These are phyloP conservation scores for Lachnellula hyalina DNA, from an alignment of 2,329 filamentous ascomycete species.

Conservation along the genomic window DNA sequence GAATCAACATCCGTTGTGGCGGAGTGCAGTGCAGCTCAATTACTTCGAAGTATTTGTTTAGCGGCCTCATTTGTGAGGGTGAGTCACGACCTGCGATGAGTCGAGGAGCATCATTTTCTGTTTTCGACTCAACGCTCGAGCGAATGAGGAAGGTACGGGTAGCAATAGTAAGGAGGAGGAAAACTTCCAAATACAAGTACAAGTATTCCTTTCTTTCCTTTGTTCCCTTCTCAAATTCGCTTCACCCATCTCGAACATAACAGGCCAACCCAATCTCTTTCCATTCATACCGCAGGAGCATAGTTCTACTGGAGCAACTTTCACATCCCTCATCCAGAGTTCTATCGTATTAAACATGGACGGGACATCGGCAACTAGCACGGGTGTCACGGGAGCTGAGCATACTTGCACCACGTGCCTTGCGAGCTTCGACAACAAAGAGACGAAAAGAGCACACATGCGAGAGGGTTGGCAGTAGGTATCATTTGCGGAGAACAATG, in stretches of 20 bases:
- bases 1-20: background rate
- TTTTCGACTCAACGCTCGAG: background rate
- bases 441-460: conserved; percentile 7
- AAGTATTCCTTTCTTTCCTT: background rate
- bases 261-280: too few species aligned
- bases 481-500: background rate
- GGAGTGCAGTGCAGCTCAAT: background rate
- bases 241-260: too few species aligned
- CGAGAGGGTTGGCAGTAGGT: conserved; percentile 11
- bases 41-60: too few species aligned
- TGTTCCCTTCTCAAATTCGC: background rate
- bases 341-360: background rate
- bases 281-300: too few species aligned
- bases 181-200: background rate
- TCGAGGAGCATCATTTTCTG: background rate
- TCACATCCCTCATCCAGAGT: background rate
- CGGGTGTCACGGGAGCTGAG: background rate
- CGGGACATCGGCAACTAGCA: background rate
- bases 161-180: too few species aligned
- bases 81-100: background rate
- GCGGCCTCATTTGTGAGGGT: background rate
- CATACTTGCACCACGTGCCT: conserved; percentile 5
- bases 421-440: conserved; percentile 2
- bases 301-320: background rate
- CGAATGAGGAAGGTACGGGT: background rate